Conservation (phyloP, 1,284 basidiomycete species). For the Entoloma clypeatum region DNA sequence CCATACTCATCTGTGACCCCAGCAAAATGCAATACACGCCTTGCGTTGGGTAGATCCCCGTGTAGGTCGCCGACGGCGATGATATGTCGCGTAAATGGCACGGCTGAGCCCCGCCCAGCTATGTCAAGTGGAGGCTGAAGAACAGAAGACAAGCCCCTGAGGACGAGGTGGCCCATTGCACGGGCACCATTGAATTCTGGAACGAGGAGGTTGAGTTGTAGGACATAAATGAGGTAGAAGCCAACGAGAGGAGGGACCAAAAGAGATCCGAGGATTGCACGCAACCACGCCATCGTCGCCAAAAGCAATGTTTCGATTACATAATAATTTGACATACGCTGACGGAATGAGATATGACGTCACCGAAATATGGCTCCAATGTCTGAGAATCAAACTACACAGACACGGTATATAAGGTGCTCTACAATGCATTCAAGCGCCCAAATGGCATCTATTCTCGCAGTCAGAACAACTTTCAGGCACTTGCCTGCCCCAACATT, state of each 20-base stretch:
- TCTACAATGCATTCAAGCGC: too few species aligned
- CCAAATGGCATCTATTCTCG: too few species aligned
- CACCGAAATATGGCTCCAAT: too few species aligned
- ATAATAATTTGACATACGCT: too few species aligned
- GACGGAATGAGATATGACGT: too few species aligned
- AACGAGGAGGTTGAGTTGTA: conserved; percentile 18
- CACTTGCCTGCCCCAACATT: too few species aligned
- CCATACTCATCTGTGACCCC: conserved; percentile 65
- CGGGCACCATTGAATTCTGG: conserved; percentile 13
- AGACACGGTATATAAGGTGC: too few species aligned
- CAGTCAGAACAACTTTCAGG: too few species aligned
- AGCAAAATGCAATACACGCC: conserved; percentile 73
- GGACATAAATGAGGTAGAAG: conserved; percentile 18
- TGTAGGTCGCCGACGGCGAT: conserved; percentile 83
- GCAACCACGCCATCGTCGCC: not conserved
- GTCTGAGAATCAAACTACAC: too few species aligned
- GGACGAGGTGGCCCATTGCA: conserved; percentile 3
- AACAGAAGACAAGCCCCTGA: conserved; percentile 9
- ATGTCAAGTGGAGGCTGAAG: conserved; percentile 14
- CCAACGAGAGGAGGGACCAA: conserved; percentile 13
- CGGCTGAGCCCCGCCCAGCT: not conserved
- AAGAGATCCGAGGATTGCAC: conserved; percentile 11
- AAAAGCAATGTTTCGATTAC: not conserved
- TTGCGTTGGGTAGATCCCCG: conserved; percentile 70
- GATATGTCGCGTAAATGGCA: conserved; percentile 46